Evolutionary conservation across 2,329 filamentous ascomycete species (phyloP), one percentile per base, ranked within the genome.

Genomic region (Chrysoporthe deuterocubensis): DNA sequence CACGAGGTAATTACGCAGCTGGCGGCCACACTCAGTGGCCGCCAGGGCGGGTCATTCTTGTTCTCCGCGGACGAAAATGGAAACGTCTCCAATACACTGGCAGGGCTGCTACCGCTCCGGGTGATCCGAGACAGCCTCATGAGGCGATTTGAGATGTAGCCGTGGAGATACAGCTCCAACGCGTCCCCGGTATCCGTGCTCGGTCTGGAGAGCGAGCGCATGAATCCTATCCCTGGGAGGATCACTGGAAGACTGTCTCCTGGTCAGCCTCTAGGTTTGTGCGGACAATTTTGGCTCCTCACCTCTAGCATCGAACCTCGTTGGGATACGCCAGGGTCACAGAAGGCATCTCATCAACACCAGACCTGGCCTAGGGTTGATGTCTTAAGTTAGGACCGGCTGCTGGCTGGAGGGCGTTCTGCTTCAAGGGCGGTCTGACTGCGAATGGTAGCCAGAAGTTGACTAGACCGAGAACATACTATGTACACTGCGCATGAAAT

Each of bases 201-300:
- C 4, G 90, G 90, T 0, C 82, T 80, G 9, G 83, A 83, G 75
- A 90, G 95, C 32, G 89, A 92, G 14, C 89, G 91, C 85, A 96
- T 91, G 73, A 92, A 89, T 60, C 92, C 92, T 73, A 96, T 92
- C 92, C 96, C 95, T 70, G 93, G 93, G 1, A 97, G 84, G 66
- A 90, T 89, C 64, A 88, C 86, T 3, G 92, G 92, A 75, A 90
- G 89, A 62, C 90, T 93, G 62, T 32, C 32, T 67, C 26, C 37
- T 14, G 60, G 68, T 67, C 56, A 2, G n/a, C 71, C 42, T 21
- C 50, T 61, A 26, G 43, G 43, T 14, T 4, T 26, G 2, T 26
- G 43, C 64, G 42, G 46, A 64, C 43, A 42, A 16, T 54, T 44
- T 32, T 21, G n/a, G 11, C 34, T 48, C 61, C 73, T 72, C 79